Percentiles rank a stretch among this genome's conserved stretches.
phyloP scores from a whole-genome alignment of 352 stramenopile species.

The Globisporangium nunn region DNA sequence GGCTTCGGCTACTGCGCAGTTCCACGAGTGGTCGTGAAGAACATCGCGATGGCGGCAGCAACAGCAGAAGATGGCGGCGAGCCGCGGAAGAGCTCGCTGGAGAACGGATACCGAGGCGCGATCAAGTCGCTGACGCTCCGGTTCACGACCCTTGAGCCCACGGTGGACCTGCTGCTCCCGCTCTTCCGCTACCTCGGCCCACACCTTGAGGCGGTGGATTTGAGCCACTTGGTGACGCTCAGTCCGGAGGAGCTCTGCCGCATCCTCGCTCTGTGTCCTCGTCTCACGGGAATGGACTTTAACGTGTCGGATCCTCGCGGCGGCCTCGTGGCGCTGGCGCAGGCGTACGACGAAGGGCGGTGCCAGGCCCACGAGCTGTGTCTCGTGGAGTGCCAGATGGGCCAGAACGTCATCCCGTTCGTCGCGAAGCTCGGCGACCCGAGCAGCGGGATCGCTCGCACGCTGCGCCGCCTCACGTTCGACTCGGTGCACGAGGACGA shows the following conservation, averaged over 20 bases:
- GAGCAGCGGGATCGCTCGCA: neutral
- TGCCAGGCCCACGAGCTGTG: neutral
- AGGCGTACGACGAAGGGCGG: neutral
- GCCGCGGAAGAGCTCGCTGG: neutral
- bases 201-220: neutral
- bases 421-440: neutral
- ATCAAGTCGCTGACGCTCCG: slow-evolving; percentile 1
- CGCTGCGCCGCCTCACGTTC: neutral
- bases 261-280: neutral
- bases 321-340: neutral
- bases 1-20: slow-evolving; percentile 3
- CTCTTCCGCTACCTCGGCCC: slow-evolving; percentile 1
- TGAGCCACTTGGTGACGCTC: neutral
- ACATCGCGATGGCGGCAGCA: neutral
- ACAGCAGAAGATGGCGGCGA: neutral
- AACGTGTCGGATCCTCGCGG: neutral
- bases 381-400: neutral
- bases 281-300: neutral
- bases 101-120: neutral
- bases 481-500: neutral
- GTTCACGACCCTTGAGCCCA: neutral
- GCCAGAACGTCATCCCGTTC: neutral
- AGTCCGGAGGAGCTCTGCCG: neutral
- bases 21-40: neutral
- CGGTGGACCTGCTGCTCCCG: neutral